Conservation (phyloP, 2,329 filamentous ascomycete species). For the Penicillium sp. region DNA sequence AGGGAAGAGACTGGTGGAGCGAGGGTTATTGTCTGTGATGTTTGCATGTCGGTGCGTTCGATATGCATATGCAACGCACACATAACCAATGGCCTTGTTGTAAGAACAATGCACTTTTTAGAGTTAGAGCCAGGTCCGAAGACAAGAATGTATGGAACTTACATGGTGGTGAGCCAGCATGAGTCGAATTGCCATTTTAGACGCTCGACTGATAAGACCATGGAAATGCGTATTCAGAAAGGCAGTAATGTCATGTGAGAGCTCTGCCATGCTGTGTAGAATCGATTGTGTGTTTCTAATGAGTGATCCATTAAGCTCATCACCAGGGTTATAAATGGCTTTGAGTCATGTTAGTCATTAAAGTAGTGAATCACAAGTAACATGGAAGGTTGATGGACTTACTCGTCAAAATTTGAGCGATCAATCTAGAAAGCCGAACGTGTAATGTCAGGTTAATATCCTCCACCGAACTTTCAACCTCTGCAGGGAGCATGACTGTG, state of each 20-base stretch:
- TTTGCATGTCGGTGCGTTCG: conserved; percentile 18
- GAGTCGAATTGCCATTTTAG: conserved; percentile 27
- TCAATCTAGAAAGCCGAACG: conserved; percentile 26
- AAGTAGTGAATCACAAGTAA: neutral
- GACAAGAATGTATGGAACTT: neutral
- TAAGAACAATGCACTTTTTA: conserved; percentile 26
- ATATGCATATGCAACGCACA: conserved; percentile 29
- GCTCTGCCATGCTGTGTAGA: conserved; percentile 25
- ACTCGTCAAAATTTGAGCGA: conserved; percentile 30
- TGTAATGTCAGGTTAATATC: conserved; percentile 26
- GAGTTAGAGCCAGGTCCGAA: neutral
- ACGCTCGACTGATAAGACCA: conserved; percentile 24
- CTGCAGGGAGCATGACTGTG: conserved; percentile 24
- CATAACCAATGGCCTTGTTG: conserved; percentile 29
- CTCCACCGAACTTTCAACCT: conserved; percentile 22
- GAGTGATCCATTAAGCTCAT: conserved; percentile 24
- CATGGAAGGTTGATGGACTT: neutral
- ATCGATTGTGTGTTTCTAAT: conserved; percentile 28
- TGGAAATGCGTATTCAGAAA: conserved; percentile 27
- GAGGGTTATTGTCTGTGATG: conserved; percentile 17
- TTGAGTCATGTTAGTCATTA: neutral
- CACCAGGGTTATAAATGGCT: conserved; percentile 30
- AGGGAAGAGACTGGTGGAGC: conserved; percentile 22
- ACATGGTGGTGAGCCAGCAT: conserved; percentile 32
- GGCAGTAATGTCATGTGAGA: conserved; percentile 25